Percentiles rank a stretch among this genome's conserved stretches.
Evolutionary conservation across 1,284 basidiomycete genomes (phyloP).

Genomic region (Mycena citricolor): DNA sequence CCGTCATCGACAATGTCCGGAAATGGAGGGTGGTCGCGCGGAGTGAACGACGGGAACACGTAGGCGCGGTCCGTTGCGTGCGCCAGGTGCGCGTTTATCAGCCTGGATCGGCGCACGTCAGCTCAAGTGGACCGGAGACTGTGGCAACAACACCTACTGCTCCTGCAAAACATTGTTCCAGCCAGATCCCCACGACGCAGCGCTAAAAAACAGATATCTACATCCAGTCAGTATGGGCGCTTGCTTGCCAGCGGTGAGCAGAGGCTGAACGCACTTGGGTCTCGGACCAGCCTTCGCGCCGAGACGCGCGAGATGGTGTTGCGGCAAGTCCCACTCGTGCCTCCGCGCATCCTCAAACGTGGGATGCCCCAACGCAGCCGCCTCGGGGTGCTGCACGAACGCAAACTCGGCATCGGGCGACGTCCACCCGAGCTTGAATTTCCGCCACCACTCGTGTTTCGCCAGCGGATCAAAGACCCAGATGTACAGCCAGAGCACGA

Average conservation of each 20-base stretch:
- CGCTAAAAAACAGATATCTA: neutral
- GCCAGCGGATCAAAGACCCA: no score
- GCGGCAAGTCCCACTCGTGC: slow-evolving; percentile 41
- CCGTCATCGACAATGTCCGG: slow-evolving; percentile 8
- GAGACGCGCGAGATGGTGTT: slow-evolving; percentile 31
- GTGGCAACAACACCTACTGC: slow-evolving; percentile 32
- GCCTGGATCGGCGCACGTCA: slow-evolving; percentile 1
- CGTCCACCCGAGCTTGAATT: no score
- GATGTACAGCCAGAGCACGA: no score
- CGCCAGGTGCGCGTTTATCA: slow-evolving; percentile 38
- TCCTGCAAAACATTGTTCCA: slow-evolving; percentile 50
- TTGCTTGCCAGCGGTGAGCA: neutral
- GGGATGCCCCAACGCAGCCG: slow-evolving; percentile 33
- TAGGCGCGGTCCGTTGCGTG: slow-evolving; percentile 37
- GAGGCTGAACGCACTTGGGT: slow-evolving; percentile 25
- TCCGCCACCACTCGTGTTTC: no score
- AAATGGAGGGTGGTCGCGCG: slow-evolving; percentile 13
- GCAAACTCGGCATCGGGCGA: no score
- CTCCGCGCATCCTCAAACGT: slow-evolving; percentile 34
- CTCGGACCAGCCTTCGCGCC: neutral
- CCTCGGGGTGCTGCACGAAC: no score
- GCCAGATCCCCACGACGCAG: slow-evolving; percentile 27
- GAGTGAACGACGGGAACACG: slow-evolving; percentile 38
- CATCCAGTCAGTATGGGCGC: slow-evolving; percentile 35
- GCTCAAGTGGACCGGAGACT: no score